These are phyloP conservation scores for Pestalotiopsis sp. DNA, from an alignment of 2,329 filamentous ascomycete genomes.

Conservation along the genomic window DNA sequence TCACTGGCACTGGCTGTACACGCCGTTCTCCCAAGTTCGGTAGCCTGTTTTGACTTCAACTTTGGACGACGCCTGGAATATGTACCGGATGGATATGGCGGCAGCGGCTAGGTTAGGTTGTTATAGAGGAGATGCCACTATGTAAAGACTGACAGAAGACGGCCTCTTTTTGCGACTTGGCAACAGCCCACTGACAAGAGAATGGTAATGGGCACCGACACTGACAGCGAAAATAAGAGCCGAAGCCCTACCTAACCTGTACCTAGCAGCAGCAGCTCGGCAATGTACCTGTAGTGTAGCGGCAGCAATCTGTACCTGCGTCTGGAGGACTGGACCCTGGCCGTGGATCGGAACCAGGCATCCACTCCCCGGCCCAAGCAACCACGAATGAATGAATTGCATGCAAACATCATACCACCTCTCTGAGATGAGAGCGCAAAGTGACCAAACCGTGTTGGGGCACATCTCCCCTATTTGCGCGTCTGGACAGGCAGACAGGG, in stretches of 20 bases:
- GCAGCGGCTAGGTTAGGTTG: not conserved
- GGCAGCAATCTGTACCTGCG: conserved; percentile 7
- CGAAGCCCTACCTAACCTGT: not conserved
- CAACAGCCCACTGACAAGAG: not conserved
- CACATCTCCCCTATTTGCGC: not conserved
- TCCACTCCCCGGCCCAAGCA: not conserved
- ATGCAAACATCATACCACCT: conserved; percentile 1
- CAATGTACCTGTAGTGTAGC: not conserved
- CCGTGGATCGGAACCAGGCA: not conserved
- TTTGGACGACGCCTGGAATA: not conserved
- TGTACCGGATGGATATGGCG: not conserved
- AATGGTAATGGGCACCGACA: not conserved
- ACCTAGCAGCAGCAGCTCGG: not conserved
- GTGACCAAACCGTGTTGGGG: conserved; percentile 10
- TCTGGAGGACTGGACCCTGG: conserved; percentile 2
- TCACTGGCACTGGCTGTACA: not conserved
- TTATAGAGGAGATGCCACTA: not conserved
- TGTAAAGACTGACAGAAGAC: not conserved
- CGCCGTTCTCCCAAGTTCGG: conserved; percentile 1
- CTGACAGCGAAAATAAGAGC: not conserved
- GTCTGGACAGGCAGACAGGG: not conserved
- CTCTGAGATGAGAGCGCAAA: conserved; percentile 3
- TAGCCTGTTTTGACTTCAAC: conserved; percentile 8
- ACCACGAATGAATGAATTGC: not conserved
- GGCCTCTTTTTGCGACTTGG: not conserved